Conservation (phyloP, 1,284 basidiomycete genomes). For the Papiliotrema nemorosa region DNA sequence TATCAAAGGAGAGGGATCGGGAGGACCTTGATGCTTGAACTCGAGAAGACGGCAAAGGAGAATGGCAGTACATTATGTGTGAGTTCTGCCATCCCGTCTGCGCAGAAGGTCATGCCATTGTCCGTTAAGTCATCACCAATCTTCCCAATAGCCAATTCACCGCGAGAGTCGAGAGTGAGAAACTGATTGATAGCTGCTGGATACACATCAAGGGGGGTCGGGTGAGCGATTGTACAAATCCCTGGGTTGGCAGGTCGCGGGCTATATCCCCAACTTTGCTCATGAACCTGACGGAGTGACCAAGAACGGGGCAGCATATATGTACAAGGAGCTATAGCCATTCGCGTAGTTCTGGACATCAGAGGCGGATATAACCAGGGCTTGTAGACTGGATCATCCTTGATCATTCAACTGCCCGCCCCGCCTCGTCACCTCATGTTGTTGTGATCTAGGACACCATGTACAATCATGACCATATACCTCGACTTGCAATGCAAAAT, state of each 20-base stretch:
- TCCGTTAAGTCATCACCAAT: no score
- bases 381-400: no score
- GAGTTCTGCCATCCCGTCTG: slow-evolving; percentile 2
- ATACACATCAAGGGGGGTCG: slow-evolving; percentile 9
- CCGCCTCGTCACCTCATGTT: no score
- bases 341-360: background rate
- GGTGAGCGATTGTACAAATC: slow-evolving; percentile 7
- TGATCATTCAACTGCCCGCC: no score
- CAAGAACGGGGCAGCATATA: slow-evolving; percentile 8
- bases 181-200: slow-evolving; percentile 7
- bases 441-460: no score
- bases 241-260: slow-evolving; percentile 7
- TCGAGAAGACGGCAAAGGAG: slow-evolving; percentile 5
- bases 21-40: slow-evolving; percentile 3
- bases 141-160: no score
- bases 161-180: background rate
- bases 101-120: no score
- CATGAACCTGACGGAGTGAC: slow-evolving; percentile 5
- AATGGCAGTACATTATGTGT: slow-evolving; percentile 12
- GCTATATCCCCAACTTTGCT: slow-evolving; percentile 10
- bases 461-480: no score
- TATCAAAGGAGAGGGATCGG: slow-evolving; percentile 6
- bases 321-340: slow-evolving; percentile 13
- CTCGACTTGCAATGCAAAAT: no score
- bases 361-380: background rate